phyloP scores from a whole-genome alignment of 768 basidiomycete species.

The Rhizopogon vinicolor region DNA sequence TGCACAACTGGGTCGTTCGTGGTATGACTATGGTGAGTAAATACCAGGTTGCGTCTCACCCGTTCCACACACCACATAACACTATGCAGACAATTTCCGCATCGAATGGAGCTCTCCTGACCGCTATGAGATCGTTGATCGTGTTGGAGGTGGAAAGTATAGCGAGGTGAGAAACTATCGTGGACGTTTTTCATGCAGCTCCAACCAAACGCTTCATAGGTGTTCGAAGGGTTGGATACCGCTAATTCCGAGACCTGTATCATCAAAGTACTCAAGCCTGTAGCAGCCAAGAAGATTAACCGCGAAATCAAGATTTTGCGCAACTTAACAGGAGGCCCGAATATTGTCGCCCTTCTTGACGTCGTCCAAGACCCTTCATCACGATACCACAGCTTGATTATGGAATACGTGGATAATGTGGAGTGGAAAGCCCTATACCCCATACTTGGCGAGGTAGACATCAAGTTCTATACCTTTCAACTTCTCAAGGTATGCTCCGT shows the following conservation, averaged over 20 bases:
- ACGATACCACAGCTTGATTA: conserved; percentile 60
- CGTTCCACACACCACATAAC: not conserved
- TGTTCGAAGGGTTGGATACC: conserved; percentile 58
- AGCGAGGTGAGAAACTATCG: conserved; percentile 42
- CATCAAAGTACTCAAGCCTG: conserved; percentile 73
- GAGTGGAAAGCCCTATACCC: conserved; percentile 62
- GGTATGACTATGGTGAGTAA: conserved; percentile 59
- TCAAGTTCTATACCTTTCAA: conserved; percentile 66
- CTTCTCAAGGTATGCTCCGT: conserved; percentile 42
- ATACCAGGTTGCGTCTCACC: not conserved
- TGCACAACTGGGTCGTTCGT: conserved; percentile 48
- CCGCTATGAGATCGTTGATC: conserved; percentile 60
- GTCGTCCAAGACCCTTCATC: conserved; percentile 63
- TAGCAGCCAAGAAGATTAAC: conserved; percentile 63
- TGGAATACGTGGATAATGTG: conserved; percentile 64
- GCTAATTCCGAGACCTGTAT: conserved; percentile 50
- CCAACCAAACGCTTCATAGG: conserved; percentile 25
- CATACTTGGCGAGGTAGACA: conserved; percentile 56
- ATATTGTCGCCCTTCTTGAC: conserved; percentile 61
- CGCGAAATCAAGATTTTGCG: conserved; percentile 72
- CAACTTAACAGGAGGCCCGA: conserved; percentile 67
- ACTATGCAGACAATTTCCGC: conserved; percentile 44
- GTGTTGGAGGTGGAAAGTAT: conserved; percentile 64
- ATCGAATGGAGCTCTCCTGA: conserved; percentile 66
- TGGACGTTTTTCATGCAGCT: not conserved